Base-by-base conservation (phyloP, 1,139 yeast genomes). In the Sugiyamaella paludigena region DNA sequence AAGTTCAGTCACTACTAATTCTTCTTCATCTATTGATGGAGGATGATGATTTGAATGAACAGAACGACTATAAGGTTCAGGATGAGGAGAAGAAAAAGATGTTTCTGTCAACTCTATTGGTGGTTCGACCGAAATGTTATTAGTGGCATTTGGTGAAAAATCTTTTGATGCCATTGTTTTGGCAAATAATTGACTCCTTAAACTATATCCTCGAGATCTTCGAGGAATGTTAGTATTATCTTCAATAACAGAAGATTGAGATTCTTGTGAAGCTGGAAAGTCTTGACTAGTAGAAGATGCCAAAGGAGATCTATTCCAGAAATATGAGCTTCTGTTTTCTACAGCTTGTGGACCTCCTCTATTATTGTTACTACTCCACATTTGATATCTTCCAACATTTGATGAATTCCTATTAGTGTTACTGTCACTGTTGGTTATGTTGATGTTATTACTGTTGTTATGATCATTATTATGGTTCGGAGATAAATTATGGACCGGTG, bases 111-210 rank as follows among this genome's bases (percentile, higher is more conserved):
- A 29, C 37, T 54, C 58, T 13, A 58, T 54, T 11, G 61, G 58
- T 13, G 60, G 54, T 1, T 54, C 39, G 27, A 52, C 43, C 13
- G 38, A 28, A 5, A 30, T 45, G 1, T 24, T 29, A 27, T n/a
- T n/a, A n/a, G n/a, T n/a, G n/a, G 19, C 30, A 12, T 32, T 33
- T 2, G 42, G 26, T 15, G 31, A 38, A 10, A 55, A 60, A 40
- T 60, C 59, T 48, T 61, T 61, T 2, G 44, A 42, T 24, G 46
- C 43, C 28, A 67, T 63, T 52, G 67, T 67, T 57, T 78, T 82
- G 64, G 78, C 82, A 68, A 86, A 80, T 54, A 86, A 73, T 67
- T 85, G 94, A 0, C 89, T 77, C 57, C 95, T 74, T 48, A 87
- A 69, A 2, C 92, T 84, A 52, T 83, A 80, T 0, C 94, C 91